Base-by-base conservation (phyloP, 768 basidiomycete genomes). In the Mycena metata region DNA sequence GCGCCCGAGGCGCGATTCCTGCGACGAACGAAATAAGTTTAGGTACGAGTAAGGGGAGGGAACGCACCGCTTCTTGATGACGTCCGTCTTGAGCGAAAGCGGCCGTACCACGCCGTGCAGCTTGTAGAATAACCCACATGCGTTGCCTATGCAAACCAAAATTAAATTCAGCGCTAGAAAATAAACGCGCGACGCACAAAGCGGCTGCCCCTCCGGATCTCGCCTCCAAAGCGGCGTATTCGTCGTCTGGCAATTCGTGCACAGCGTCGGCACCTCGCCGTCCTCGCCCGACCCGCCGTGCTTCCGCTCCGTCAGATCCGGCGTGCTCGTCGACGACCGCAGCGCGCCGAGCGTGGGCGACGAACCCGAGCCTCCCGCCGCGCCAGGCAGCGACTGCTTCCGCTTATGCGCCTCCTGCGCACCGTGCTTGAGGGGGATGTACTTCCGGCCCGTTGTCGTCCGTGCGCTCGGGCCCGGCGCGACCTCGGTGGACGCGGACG, bases 41-140 rank as follows among this genome's bases (percentile, higher is more conserved):
- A 12, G 36, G 36, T 67, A 52, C 66, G 33, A 60, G 6, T 5
- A 11, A n/a, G 5, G 24, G 50, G 50, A 71, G 39, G 41, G 41
- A 55, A 33, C 82, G 24, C 73, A 94, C 94, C 94, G 85, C 84
- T 98, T 98, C 90, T 98, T 98, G 81, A 97, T 98, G 51, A 96
- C 92, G 77, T 98, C 95, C 47, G 96, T 98, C 86, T 98, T 98
- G 69, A 99, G 86, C 43, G 96, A 96, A 70, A 97, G 83, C 10
- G 97, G 97, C 60, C 97, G 88, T 8, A 96, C 94, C 56, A 98
- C 96, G 52, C 96, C 96, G 75, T 99, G 97, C 43, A 99, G 83
- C 90, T 98, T 98, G 82, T 89, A 96, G 84, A 96, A 98, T 71
- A 98, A 80, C 5, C 96, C 96, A 79, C 96, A 98, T 15, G 96